Conservation (phyloP, 768 basidiomycete species). For the Suillus paluster region DNA sequence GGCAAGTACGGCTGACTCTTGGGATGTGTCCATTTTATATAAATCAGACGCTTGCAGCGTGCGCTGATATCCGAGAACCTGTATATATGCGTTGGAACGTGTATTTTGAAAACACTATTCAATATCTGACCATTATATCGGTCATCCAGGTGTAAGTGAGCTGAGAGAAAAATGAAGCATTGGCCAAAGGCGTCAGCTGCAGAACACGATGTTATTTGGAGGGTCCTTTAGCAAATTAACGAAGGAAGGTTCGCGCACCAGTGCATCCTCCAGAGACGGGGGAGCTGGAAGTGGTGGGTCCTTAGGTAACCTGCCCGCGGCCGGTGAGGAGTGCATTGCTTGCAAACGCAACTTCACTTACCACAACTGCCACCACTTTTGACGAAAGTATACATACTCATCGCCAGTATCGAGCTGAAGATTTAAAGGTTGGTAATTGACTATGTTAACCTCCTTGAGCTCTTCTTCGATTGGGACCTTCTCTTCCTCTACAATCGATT, state of each 20-base stretch:
- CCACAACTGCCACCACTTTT: conserved; percentile 62
- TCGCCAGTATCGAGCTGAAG: conserved; percentile 47
- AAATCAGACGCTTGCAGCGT: conserved; percentile 77
- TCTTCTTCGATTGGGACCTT: background rate
- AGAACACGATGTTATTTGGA: background rate
- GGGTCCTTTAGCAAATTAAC: background rate
- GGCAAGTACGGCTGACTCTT: conserved; percentile 54
- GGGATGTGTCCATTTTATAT: conserved; percentile 62
- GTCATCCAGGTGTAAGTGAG: conserved; percentile 72
- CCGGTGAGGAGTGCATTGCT: background rate
- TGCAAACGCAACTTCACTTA: conserved; percentile 24
- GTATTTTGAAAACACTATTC: background rate
- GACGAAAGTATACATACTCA: conserved; percentile 43
- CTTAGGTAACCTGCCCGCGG: conserved; percentile 53
- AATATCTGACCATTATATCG: conserved; percentile 51
- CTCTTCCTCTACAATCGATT: background rate
- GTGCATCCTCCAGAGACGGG: conserved; percentile 56
- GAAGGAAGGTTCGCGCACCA: conserved; percentile 32
- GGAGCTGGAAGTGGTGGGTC: conserved; percentile 62
- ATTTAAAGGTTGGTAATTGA: background rate
- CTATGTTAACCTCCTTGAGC: background rate
- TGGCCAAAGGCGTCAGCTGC: conserved; percentile 59
- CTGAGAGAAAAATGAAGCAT: conserved; percentile 59
- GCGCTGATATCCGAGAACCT: conserved; percentile 69
- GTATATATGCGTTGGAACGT: background rate